Base-by-base conservation (phyloP, 2,329 filamentous ascomycete genomes). In the Magnaporthiopsis rhizophila region DNA sequence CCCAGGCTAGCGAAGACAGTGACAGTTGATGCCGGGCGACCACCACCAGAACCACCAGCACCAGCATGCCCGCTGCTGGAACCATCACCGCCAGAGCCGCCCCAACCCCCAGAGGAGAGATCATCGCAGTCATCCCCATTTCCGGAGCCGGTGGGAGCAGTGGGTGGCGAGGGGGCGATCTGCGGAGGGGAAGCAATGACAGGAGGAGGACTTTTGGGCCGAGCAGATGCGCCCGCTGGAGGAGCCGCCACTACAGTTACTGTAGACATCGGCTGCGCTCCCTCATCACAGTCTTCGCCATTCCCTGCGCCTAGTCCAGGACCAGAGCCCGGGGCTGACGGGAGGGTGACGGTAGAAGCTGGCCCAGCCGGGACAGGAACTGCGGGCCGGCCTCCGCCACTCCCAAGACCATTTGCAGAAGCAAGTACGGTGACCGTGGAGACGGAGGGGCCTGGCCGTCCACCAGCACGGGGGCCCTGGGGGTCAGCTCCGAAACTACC, bases 401-500 rank as follows among this genome's bases (percentile, higher is more conserved):
- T 9, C 38, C 24, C 58, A 32, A 38, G n/a, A 58, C 24, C 45
- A 11, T n/a, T 58, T 18, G 61, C 45, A 45, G 50, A 58, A 12
- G 59, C 64, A 8, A 65, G 6, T 50, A 65, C 61, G 15, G 64
- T 65, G 32, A 63, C 50, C 28, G 64, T 65, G 3, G 64, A 63
- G 12, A 63, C 9, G 34, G 45, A 53, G 13, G 21, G 21, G 45
- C 8, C 45, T 11, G 45, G 45, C 21, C n/a, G 50, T 34, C 53
- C 45, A 15, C 38, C 45, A 24, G 45, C 18, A n/a, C 21, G 18
- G 11, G n/a, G 45, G 45, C 8, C 45, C 21, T 53, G 45, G n/a
- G 45, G 45, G 8, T 61, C 65, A 26, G 57, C 61, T 13, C 65
- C 65, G 58, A 28, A 32, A 53, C 65, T 61, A 3, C 58, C 62